Evolutionary conservation across 2,329 filamentous ascomycete species (phyloP).

Genomic region (Acrocalymma vagum): DNA sequence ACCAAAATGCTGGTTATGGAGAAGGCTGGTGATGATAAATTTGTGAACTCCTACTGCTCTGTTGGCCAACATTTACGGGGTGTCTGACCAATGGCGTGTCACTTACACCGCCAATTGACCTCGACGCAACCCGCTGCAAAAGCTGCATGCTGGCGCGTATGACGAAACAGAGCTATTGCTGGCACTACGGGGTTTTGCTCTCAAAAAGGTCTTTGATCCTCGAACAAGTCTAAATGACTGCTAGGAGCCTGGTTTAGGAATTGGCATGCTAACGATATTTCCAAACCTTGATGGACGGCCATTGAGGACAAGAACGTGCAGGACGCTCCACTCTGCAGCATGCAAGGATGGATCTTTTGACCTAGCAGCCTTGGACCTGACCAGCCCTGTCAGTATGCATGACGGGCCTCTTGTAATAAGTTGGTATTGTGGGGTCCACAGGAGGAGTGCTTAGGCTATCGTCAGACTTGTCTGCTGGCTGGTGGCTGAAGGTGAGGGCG

Average conservation of each 20-base stretch:
- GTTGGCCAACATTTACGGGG: conserved; percentile 31
- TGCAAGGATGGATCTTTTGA: too few species aligned
- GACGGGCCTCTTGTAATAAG: too few species aligned
- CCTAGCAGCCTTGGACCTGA: too few species aligned
- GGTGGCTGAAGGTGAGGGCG: conserved; percentile 28
- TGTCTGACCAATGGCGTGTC: conserved; percentile 36
- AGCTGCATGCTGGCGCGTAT: conserved; percentile 27
- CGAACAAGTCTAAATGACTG: too few species aligned
- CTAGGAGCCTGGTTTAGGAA: too few species aligned
- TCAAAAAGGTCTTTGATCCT: too few species aligned
- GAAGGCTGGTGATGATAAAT: conserved; percentile 29
- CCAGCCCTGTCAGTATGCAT: conserved; percentile 27
- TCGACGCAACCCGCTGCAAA: conserved; percentile 34
- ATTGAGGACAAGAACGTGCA: too few species aligned
- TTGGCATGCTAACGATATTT: too few species aligned
- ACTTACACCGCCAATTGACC: conserved; percentile 45
- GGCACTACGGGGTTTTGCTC: too few species aligned
- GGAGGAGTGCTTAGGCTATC: conserved; percentile 11
- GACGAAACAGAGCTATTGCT: too few species aligned
- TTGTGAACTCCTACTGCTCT: conserved; percentile 24
- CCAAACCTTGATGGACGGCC: too few species aligned
- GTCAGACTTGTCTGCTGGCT: conserved; percentile 23
- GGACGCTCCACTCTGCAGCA: too few species aligned
- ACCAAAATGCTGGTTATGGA: conserved; percentile 13
- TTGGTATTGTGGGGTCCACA: conserved; percentile 29